A percentile compares a stretch with the other conserved stretches of the same genome.
phyloP scores from a whole-genome alignment of 2,329 filamentous ascomycete genomes.

The Blumeria hordei region DNA sequence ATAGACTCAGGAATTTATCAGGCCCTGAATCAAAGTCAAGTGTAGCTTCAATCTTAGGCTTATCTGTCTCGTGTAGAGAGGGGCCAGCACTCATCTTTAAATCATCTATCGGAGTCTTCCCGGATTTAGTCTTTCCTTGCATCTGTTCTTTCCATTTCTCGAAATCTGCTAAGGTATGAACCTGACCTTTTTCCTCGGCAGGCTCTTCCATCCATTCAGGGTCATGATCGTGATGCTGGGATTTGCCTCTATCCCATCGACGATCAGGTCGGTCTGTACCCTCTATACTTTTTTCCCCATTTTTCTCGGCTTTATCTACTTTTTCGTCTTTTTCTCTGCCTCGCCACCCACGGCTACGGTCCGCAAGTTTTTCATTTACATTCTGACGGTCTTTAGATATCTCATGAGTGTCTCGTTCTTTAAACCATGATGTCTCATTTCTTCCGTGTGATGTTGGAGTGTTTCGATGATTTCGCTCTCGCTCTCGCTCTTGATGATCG shows the following conservation, averaged over 20 bases:
- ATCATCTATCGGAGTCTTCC: constrained; percentile 16
- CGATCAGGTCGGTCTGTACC: constrained; percentile 7
- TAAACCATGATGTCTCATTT: constrained; percentile 53
- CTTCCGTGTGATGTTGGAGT: constrained; percentile 41
- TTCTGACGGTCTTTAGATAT: constrained; percentile 13
- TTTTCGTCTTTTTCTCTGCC: constrained; percentile 18
- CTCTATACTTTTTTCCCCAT: constrained; percentile 15
- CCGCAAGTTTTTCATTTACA: constrained; percentile 13
- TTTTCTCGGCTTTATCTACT: constrained; percentile 3
- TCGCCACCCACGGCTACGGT: constrained; percentile 17
- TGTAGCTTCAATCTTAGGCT: constrained; percentile 28
- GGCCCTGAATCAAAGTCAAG: constrained; percentile 37
- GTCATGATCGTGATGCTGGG: constrained; percentile 47
- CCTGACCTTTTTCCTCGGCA: constrained; percentile 40
- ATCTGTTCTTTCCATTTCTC: constrained; percentile 84
- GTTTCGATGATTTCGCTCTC: constrained; percentile 29
- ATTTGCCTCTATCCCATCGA: constrained; percentile 17
- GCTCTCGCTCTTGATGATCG: constrained; percentile 20
- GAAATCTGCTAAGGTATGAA: constrained; percentile 73
- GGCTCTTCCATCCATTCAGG: constrained; percentile 78
- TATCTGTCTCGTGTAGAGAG: constrained; percentile 18
- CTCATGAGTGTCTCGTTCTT: constrained; percentile 22
- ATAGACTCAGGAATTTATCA: constrained; percentile 54
- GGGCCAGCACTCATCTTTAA: constrained; percentile 16
- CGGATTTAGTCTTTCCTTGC: constrained; percentile 17